These are phyloP conservation scores for Debaryomycetaceae sp. DNA, from an alignment of 1,139 yeast species.

Conservation along the genomic window DNA sequence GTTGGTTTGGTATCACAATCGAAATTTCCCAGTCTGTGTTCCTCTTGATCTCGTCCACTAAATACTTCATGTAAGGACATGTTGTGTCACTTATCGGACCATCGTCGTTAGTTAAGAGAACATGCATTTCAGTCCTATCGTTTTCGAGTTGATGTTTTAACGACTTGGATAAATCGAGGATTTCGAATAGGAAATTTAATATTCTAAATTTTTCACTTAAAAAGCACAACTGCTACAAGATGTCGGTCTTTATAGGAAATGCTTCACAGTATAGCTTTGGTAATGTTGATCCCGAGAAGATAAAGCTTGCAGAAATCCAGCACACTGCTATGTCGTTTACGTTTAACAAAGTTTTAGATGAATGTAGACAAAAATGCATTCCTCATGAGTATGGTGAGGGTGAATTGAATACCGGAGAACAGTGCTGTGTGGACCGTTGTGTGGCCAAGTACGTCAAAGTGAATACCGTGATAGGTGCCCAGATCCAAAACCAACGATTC, in stretches of 20 bases:
- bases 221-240: slow-evolving; percentile 13
- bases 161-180: neutral
- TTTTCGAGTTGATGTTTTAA: neutral
- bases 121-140: slow-evolving; percentile 28
- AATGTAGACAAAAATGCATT: slow-evolving; percentile 70
- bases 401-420: slow-evolving; percentile 76
- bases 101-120: slow-evolving; percentile 81
- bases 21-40: slow-evolving; percentile 82
- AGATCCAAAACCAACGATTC: slow-evolving; percentile 28
- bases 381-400: slow-evolving; percentile 73
- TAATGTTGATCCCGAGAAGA: slow-evolving; percentile 60
- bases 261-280: slow-evolving; percentile 40
- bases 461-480: slow-evolving; percentile 57
- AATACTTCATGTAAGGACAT: slow-evolving; percentile 84
- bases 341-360: slow-evolving; percentile 54
- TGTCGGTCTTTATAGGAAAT: slow-evolving; percentile 62
- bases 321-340: slow-evolving; percentile 69
- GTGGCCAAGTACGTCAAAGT: slow-evolving; percentile 69
- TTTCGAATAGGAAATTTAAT: neutral
- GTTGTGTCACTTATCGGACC: slow-evolving; percentile 81
- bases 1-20: slow-evolving; percentile 76
- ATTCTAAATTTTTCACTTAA: neutral
- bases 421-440: slow-evolving; percentile 73
- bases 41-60: slow-evolving; percentile 65
- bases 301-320: slow-evolving; percentile 72